Evolutionary conservation across 805 yeast genomes (phyloP), one percentile per base, ranked within the genome.

Genomic region (Metschnikowia noctiluminum): DNA sequence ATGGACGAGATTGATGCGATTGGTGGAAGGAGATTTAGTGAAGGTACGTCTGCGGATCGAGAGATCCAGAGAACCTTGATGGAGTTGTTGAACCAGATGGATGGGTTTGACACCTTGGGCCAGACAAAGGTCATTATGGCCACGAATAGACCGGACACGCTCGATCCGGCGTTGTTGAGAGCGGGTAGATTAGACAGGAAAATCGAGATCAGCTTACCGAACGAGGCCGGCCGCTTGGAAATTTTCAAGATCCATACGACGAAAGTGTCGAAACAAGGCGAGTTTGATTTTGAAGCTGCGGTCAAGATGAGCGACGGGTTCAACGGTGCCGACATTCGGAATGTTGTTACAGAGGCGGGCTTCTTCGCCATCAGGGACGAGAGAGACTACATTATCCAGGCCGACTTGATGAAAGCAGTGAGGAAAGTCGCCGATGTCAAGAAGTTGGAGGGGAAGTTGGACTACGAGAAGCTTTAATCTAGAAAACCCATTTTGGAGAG

Each of bases 1-100:
- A 91, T 92, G 96, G 99, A 92, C 74, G 99, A 92, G 77, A 84
- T 92, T 54, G 99, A 94, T 75, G 99, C 99, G 50, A 92, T 92
- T 69, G 99, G 99, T 64, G 99, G 99, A 43, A 84, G 99, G 62
- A 82, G 99, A 69, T 92, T 92, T 70, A 83, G 92, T 57, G 99
- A 92, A 69, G 99, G 99, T 71, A 92, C 98, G 1, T 88, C 96
- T 8, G 98, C 99, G 2, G 99, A 92, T 72, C 86, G 99, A 70
- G 99, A 92, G 70, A 92, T 92, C 64, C 99, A 92, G 74, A 86
- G 99, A 74, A 92, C 98, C 3, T 77, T 92, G 64, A 91, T 92
- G 98, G 99, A 92, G 71, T 76, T 92, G 64, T 79, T 92, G 61
- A 92, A 92, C 65, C 98, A 94, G 71, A 91, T 92, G 98, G 99